A percentile compares a stretch with the other conserved stretches of the same genome.
Conservation (phyloP, 2,329 filamentous ascomycete genomes). For the Microthyrium microscopicum region DNA sequence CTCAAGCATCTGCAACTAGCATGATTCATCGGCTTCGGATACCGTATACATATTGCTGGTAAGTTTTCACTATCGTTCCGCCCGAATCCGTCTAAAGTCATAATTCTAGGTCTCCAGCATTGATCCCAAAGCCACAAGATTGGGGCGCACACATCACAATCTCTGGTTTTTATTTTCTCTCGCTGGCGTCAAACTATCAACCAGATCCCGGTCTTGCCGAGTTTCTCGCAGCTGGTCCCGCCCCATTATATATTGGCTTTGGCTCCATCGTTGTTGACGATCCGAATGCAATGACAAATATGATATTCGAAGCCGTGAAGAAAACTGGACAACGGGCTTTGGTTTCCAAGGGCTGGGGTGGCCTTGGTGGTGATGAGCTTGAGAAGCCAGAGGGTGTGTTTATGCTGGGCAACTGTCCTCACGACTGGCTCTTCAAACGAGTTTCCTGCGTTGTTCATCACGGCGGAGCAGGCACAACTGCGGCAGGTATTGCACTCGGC, state of each 20-base stretch:
- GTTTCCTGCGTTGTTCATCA: constrained; percentile 55
- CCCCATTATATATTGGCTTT: constrained; percentile 26
- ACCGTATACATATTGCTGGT: constrained; percentile 54
- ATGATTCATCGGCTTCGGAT: constrained; percentile 42
- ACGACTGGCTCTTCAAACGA: constrained; percentile 60
- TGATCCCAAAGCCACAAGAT: constrained; percentile 30
- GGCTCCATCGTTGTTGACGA: constrained; percentile 26
- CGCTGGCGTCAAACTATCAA: constrained; percentile 18
- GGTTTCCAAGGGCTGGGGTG: constrained; percentile 63
- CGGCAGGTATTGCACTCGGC: constrained; percentile 54
- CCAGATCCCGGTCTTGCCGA: constrained; percentile 17
- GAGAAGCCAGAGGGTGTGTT: constrained; percentile 42
- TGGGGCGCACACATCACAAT: constrained; percentile 21
- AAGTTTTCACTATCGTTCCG: constrained; percentile 43
- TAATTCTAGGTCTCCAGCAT: constrained; percentile 51
- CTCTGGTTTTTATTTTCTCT: constrained; percentile 20
- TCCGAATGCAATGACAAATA: constrained; percentile 23
- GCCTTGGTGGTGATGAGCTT: constrained; percentile 39
- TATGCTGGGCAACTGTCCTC: constrained; percentile 57
- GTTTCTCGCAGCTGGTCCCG: constrained; percentile 38
- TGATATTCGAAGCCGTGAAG: constrained; percentile 41
- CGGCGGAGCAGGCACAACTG: constrained; percentile 63
- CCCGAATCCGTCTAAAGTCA: constrained; percentile 46
- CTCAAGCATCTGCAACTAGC: constrained; percentile 62
- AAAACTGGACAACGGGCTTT: constrained; percentile 51